A percentile compares a stretch with the other conserved stretches of the same genome.
These are phyloP conservation scores for Cladosporium sp. DNA, from an alignment of 2,329 filamentous ascomycete genomes.

Conservation along the genomic window DNA sequence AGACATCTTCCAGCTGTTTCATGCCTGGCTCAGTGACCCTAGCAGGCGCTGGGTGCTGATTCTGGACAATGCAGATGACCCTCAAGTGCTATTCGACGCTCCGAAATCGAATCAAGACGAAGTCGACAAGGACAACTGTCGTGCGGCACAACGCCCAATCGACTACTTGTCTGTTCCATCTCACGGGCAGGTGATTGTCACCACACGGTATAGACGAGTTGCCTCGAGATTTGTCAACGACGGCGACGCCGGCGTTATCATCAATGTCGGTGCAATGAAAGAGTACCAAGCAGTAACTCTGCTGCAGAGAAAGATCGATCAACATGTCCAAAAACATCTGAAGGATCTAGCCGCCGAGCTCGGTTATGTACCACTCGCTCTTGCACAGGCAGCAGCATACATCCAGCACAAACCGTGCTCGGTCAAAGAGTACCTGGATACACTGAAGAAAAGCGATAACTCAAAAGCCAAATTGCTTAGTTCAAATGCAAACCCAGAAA, in stretches of 20 bases:
- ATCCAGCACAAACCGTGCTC: constrained; percentile 29
- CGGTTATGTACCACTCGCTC: constrained; percentile 32
- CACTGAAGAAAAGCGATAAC: constrained; percentile 33
- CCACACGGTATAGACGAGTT: neutral
- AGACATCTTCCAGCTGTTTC: constrained; percentile 19
- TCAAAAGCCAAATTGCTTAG: constrained; percentile 11
- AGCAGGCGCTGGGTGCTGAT: constrained; percentile 7
- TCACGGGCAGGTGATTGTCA: neutral
- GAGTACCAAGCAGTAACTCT: neutral
- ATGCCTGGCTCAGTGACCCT: constrained; percentile 18
- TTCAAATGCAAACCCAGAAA: neutral
- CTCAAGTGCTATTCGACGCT: neutral
- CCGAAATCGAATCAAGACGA: too few relatives aligned
- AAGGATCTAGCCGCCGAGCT: constrained; percentile 21
- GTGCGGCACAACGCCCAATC: neutral
- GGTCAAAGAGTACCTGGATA: constrained; percentile 35
- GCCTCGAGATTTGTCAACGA: neutral
- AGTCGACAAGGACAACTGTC: too few relatives aligned
- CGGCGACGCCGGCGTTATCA: constrained; percentile 9
- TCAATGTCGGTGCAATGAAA: neutral
- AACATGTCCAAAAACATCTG: neutral
- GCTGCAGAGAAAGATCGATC: neutral
- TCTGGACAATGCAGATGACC: neutral
- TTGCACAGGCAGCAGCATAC: constrained; percentile 32
- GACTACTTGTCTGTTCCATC: neutral